Percentiles rank a stretch among this genome's conserved stretches.
These are phyloP conservation scores for Geosmithia putterillii DNA, from an alignment of 2,329 filamentous ascomycete genomes.

Conservation along the genomic window DNA sequence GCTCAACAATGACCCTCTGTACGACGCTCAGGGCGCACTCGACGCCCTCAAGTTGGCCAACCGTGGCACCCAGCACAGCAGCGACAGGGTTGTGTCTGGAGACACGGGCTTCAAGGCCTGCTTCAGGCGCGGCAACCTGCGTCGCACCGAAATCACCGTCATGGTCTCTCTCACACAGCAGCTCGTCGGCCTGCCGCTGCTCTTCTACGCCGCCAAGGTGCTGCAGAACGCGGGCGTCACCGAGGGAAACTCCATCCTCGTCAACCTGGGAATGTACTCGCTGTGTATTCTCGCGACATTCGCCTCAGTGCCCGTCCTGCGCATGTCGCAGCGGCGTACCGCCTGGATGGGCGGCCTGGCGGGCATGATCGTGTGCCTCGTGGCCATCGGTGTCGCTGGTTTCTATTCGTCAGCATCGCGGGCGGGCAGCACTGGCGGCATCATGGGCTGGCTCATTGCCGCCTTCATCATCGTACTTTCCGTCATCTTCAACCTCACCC, in stretches of 20 bases:
- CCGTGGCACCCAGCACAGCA: constrained; percentile 19
- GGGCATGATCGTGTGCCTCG: constrained; percentile 18
- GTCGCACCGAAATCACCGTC: constrained; percentile 24
- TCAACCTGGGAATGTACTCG: constrained; percentile 25
- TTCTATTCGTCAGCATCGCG: constrained; percentile 6
- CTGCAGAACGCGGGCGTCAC: constrained; percentile 35
- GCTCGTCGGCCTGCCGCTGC: constrained; percentile 37
- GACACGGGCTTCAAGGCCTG: constrained; percentile 19
- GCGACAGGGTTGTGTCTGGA: constrained; percentile 12
- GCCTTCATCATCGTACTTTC: constrained; percentile 23
- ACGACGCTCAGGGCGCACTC: constrained; percentile 19
- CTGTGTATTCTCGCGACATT: constrained; percentile 31
- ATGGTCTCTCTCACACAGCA: constrained; percentile 43
- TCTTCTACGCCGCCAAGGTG: constrained; percentile 37
- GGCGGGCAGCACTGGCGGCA: constrained; percentile 6
- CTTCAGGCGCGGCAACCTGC: constrained; percentile 16
- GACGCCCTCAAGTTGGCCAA: constrained; percentile 18
- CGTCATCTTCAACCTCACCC: constrained; percentile 27
- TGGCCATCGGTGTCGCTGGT: constrained; percentile 19
- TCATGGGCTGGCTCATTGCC: constrained; percentile 18
- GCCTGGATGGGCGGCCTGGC: constrained; percentile 28
- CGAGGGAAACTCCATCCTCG: constrained; percentile 25
- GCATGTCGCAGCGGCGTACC: constrained; percentile 24
- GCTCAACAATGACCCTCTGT: constrained; percentile 11
- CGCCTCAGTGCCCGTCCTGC: constrained; percentile 27